These are phyloP conservation scores for Halophytophthora polymorphica DNA, from an alignment of 352 stramenopile genomes.

Conservation along the genomic window DNA sequence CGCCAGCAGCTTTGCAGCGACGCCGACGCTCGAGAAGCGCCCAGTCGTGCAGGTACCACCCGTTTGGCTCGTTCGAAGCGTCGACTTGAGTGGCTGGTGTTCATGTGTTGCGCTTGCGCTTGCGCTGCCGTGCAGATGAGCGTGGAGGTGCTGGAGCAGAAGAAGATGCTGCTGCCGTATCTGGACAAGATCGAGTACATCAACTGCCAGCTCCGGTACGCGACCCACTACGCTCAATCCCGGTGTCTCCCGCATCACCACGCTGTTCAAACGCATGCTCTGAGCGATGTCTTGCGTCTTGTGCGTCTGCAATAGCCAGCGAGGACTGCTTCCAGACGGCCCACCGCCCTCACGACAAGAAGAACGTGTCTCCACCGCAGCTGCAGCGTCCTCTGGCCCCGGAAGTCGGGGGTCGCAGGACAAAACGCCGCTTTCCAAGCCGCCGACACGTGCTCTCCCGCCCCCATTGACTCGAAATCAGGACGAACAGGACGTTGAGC, in stretches of 20 bases:
- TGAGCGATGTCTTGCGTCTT: neutral
- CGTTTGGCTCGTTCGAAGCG: neutral
- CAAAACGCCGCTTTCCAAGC: constrained; percentile 9
- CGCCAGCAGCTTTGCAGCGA: constrained; percentile 2
- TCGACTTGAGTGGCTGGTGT: neutral
- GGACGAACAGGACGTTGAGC: constrained; percentile 14
- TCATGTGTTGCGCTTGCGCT: constrained; percentile 4
- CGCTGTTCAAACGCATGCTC: neutral
- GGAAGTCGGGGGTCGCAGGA: neutral
- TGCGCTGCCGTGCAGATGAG: constrained; percentile 35
- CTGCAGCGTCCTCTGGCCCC: constrained; percentile 1
- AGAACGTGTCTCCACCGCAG: constrained; percentile 3
- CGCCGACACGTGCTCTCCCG: constrained; percentile 5
- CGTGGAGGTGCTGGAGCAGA: constrained; percentile 58
- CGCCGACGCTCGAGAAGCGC: constrained; percentile 3
- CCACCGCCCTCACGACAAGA: constrained; percentile 5
- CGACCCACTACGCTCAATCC: constrained; percentile 1
- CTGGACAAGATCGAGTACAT: constrained; percentile 88
- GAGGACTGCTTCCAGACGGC: constrained; percentile 37
- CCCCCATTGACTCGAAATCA: constrained; percentile 14
- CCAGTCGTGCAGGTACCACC: constrained; percentile 1
- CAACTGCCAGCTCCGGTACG: constrained; percentile 68
- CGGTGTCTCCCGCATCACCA: neutral
- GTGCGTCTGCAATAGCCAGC: constrained; percentile 20
- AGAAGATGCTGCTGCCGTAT: constrained; percentile 82